Evolutionary conservation across 2,329 filamentous ascomycete species (phyloP).

Genomic region (Colletotrichum eleusines): DNA sequence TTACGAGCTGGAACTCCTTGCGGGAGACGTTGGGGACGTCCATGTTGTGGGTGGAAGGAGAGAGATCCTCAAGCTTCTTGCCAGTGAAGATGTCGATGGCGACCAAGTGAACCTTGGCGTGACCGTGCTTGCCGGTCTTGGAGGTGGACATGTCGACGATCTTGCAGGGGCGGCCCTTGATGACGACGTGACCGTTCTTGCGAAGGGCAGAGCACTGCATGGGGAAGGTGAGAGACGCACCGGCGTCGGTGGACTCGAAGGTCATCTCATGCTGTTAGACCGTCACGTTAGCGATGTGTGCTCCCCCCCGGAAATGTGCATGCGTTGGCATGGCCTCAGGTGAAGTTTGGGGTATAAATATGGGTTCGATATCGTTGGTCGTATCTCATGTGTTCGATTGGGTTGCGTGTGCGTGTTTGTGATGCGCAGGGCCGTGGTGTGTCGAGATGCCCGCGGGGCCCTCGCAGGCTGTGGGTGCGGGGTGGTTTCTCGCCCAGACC

Average conservation of each 20-base stretch:
- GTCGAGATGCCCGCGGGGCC: slow-evolving; percentile 41
- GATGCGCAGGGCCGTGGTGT: slow-evolving; percentile 38
- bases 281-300: slow-evolving; percentile 7
- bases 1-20: slow-evolving; percentile 93
- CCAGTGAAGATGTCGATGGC: slow-evolving; percentile 99
- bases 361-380: slow-evolving; percentile 17
- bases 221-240: slow-evolving; percentile 92
- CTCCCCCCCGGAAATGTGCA: background rate
- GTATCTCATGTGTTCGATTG: slow-evolving; percentile 15
- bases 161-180: slow-evolving; percentile 99
- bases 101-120: slow-evolving; percentile 99
- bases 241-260: slow-evolving; percentile 96
- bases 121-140: slow-evolving; percentile 99
- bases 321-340: slow-evolving; percentile 3
- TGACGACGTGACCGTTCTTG: slow-evolving; percentile 99
- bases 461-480: slow-evolving; percentile 55
- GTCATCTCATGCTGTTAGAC: slow-evolving; percentile 70
- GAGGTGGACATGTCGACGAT: slow-evolving; percentile 99
- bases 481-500: slow-evolving; percentile 53
- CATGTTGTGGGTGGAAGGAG: slow-evolving; percentile 97
- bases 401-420: slow-evolving; percentile 13
- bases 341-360: background rate
- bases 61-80: slow-evolving; percentile 99
- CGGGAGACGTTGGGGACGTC: slow-evolving; percentile 95
- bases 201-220: slow-evolving; percentile 99